Evolutionary conservation across 2,329 filamentous ascomycete species (phyloP), one percentile per base, ranked within the genome.

Genomic region (Proliferodiscus dingleyae): DNA sequence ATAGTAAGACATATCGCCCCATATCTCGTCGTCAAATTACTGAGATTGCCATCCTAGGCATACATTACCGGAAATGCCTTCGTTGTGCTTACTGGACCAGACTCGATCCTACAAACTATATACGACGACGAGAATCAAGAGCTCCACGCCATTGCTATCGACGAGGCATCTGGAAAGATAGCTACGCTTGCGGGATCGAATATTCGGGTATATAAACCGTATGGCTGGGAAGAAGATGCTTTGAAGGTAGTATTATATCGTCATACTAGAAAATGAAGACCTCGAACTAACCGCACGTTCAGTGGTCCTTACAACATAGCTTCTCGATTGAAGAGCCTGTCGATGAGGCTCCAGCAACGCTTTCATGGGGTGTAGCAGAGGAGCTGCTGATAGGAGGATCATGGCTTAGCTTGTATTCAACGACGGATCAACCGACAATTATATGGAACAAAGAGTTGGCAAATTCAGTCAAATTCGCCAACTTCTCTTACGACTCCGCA

Each of bases 11-110:
- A 44, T 43, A 4, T 23, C n/a, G 4, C 5, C 19, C 1, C 18
- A 16, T 21, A 16, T 18, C 5, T 4, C 19, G 23, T 16, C 15
- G 19, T 24, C n/a, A 32, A 21, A 37, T 46, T 50, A 29, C 45
- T 57, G 24, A 59, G 18, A 9, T 40, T 45, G 34, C 36, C 23
- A 41, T 23, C 38, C 26, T 60, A 94, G 88, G 80, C 81, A 41
- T 98, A 97, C 68, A 85, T 96, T 55, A 93, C 87, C 49, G 91
- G 91, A 60, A 87, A 85, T 67, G 88, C 88, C 51, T 80, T 97
- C 54, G 81, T 93, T 43, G 83, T 98, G 59, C 81, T 97, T 56
- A 78, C 80, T 61, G 85, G 81, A 41, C 78, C 87, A 42, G 75
- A 83, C 51, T 78, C 78, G 44, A 79, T 96, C 52, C 68, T 95